Conservation (phyloP, 1,139 yeast species). For the Kurtzmaniella natalensis region DNA sequence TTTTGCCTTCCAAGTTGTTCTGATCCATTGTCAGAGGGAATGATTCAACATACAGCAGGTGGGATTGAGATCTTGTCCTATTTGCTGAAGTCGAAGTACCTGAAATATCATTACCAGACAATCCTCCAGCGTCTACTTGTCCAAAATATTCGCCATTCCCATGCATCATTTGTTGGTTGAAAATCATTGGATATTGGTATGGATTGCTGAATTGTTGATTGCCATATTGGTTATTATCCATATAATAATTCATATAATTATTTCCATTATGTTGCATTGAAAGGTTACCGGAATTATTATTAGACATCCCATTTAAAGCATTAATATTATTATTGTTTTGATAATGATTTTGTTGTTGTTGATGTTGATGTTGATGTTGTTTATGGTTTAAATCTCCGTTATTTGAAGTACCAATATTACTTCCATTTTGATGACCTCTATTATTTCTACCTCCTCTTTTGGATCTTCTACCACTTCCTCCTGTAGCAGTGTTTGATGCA, state of each 20-base stretch:
- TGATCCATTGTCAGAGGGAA: not conserved
- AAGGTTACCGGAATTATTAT: not conserved
- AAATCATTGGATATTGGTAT: slow-evolving; percentile 1
- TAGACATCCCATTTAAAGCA: not conserved
- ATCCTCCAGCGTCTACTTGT: not conserved
- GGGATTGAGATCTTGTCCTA: not conserved
- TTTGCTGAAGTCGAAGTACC: too few relatives aligned
- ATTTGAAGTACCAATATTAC: too few relatives aligned
- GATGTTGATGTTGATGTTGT: slow-evolving; percentile 11
- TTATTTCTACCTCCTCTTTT: slow-evolving; percentile 18
- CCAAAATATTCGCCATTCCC: not conserved
- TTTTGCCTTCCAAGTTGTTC: not conserved
- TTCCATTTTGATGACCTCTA: slow-evolving; percentile 11
- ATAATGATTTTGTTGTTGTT: slow-evolving; percentile 10
- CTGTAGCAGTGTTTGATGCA: slow-evolving; percentile 13
- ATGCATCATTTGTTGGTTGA: not conserved
- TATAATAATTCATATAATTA: slow-evolving; percentile 5
- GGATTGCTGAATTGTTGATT: slow-evolving; percentile 1
- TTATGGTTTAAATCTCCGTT: slow-evolving; percentile 10
- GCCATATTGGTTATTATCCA: slow-evolving; percentile 2
- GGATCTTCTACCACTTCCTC: slow-evolving; percentile 13
- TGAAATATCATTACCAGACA: not conserved
- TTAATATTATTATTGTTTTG: slow-evolving; percentile 9
- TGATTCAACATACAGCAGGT: not conserved
- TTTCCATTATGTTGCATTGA: not conserved